Conservation (phyloP, 1,284 basidiomycete genomes). For the Tylopilus sp. region DNA sequence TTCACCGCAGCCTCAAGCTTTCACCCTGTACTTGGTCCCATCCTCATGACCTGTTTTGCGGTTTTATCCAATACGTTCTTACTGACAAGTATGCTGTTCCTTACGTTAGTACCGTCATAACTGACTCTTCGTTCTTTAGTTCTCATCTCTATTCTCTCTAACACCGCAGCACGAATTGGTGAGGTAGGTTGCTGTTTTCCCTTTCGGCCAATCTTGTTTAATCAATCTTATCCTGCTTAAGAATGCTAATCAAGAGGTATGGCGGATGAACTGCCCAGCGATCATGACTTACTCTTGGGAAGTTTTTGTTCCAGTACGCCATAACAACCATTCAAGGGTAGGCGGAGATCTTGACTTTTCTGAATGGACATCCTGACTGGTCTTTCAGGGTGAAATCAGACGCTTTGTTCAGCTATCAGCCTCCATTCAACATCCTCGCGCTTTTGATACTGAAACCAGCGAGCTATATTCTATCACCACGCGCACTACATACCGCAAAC, state of each 20-base stretch:
- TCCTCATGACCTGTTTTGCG: slow-evolving; percentile 82
- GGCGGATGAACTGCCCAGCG: slow-evolving; percentile 9
- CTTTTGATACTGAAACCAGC: slow-evolving; percentile 73
- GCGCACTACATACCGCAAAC: slow-evolving; percentile 72
- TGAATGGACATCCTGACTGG: slow-evolving; percentile 1
- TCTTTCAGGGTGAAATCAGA: slow-evolving; percentile 71
- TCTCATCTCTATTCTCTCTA: slow-evolving; percentile 80
- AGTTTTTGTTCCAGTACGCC: slow-evolving; percentile 86
- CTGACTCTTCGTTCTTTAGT: slow-evolving; percentile 38
- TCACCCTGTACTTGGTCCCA: slow-evolving; percentile 79
- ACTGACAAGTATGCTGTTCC: slow-evolving; percentile 58
- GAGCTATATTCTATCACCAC: slow-evolving; percentile 65
- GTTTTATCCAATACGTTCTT: slow-evolving; percentile 76
- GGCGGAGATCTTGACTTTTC: slow-evolving; percentile 15
- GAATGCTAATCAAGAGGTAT: slow-evolving; percentile 79
- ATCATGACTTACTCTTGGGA: slow-evolving; percentile 11
- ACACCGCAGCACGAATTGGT: slow-evolving; percentile 79
- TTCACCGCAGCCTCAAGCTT: slow-evolving; percentile 68
- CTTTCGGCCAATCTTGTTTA: slow-evolving; percentile 1
- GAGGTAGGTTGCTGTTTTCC: slow-evolving; percentile 44
- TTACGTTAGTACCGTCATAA: neutral
- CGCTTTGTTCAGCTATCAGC: slow-evolving; percentile 86
- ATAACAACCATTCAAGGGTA: slow-evolving; percentile 87
- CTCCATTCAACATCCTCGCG: slow-evolving; percentile 79
- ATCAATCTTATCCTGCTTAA: slow-evolving; percentile 27